A percentile compares a stretch with the other conserved stretches of the same genome.
Evolutionary conservation across 176 grass and related monocot species (phyloP).

Genomic region (Saccharum spontaneum): DNA sequence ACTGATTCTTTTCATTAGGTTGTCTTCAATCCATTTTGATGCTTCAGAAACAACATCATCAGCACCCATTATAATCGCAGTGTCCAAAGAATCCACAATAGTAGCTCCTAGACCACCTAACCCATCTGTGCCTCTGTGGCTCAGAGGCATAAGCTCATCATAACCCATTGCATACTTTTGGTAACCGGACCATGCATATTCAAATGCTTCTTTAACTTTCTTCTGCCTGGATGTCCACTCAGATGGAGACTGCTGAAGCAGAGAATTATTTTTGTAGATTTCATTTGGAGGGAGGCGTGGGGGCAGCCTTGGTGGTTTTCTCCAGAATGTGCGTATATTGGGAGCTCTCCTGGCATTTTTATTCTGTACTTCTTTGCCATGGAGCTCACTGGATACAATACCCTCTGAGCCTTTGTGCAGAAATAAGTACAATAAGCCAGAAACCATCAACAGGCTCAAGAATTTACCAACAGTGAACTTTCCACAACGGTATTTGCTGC

Average conservation of each 20-base stretch:
- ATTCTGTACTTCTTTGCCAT: slow-evolving; percentile 41
- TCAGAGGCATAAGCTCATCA: slow-evolving; percentile 95
- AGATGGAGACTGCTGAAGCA: slow-evolving; percentile 35
- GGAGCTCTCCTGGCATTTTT: slow-evolving; percentile 41
- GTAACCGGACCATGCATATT: slow-evolving; percentile 96
- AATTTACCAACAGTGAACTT: slow-evolving; percentile 85
- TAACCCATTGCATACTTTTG: slow-evolving; percentile 81
- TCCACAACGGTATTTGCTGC: slow-evolving; percentile 50
- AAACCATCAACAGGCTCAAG: slow-evolving; percentile 75
- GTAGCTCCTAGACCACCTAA: slow-evolving; percentile 95
- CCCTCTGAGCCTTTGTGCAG: slow-evolving; percentile 48
- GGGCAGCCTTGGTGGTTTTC: slow-evolving; percentile 76
- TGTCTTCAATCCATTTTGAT: slow-evolving; percentile 84
- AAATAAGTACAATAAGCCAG: slow-evolving; percentile 68
- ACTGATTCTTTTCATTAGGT: slow-evolving; percentile 74
- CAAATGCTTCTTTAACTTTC: slow-evolving; percentile 92
- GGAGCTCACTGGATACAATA: slow-evolving; percentile 45
- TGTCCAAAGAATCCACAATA: slow-evolving; percentile 88
- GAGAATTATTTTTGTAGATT: slow-evolving; percentile 62
- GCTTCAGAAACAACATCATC: slow-evolving; percentile 78
- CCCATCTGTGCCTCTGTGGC: slow-evolving; percentile 76
- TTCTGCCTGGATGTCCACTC: slow-evolving; percentile 71
- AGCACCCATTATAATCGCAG: slow-evolving; percentile 93
- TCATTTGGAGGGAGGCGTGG: slow-evolving; percentile 78
- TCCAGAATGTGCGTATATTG: slow-evolving; percentile 62